Conservation (phyloP, 805 yeast genomes). For the Wickerhamomyces hampshirensis region DNA sequence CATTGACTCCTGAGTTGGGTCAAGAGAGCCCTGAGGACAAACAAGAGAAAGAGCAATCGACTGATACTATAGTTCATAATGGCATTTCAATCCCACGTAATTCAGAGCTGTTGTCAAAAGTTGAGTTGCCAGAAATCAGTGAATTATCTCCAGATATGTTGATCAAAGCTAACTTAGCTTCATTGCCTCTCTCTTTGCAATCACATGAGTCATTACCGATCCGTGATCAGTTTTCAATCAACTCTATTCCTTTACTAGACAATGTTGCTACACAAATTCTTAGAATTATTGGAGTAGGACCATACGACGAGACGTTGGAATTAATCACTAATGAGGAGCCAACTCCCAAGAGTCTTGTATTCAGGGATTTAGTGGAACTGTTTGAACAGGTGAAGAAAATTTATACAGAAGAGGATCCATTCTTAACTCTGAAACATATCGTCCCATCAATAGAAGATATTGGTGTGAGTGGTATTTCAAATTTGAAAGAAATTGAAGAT, state of each 20-base stretch:
- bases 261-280: slow-evolving; percentile 78
- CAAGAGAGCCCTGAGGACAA: slow-evolving; percentile 1
- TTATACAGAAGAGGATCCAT: slow-evolving; percentile 65
- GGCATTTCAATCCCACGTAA: slow-evolving; percentile 21
- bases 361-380: slow-evolving; percentile 62
- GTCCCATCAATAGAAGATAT: slow-evolving; percentile 46
- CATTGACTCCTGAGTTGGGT: too few species aligned
- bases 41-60: neutral
- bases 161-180: slow-evolving; percentile 47
- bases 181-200: slow-evolving; percentile 52
- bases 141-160: slow-evolving; percentile 19
- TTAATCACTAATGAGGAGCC: slow-evolving; percentile 62
- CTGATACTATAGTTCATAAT: slow-evolving; percentile 5
- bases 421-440: slow-evolving; percentile 62
- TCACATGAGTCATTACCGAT: slow-evolving; percentile 47
- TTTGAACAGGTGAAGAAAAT: slow-evolving; percentile 74
- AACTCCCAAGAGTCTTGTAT: slow-evolving; percentile 59
- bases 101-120: slow-evolving; percentile 16
- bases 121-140: slow-evolving; percentile 5
- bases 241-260: slow-evolving; percentile 72
- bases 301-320: slow-evolving; percentile 71
- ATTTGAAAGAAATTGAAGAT: slow-evolving; percentile 18
- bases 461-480: slow-evolving; percentile 6
- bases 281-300: slow-evolving; percentile 64
- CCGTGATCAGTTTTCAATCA: slow-evolving; percentile 58